phyloP scores from a whole-genome alignment of 345 rosid genomes.

The Litchi chinensis region DNA sequence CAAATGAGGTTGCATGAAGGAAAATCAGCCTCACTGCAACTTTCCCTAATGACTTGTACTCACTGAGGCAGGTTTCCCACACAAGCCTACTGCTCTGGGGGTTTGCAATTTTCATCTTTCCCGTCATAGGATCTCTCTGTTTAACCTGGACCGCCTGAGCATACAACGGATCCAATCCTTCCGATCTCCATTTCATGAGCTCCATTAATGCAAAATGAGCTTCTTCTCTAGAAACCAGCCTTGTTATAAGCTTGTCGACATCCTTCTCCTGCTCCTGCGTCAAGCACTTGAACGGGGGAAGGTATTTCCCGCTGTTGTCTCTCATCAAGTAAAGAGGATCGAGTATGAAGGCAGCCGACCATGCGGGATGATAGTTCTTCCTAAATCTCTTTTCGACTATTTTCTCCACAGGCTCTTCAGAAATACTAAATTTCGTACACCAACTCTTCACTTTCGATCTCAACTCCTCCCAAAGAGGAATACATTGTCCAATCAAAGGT shows the following conservation, averaged over 20 bases:
- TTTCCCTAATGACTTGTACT: constrained; percentile 54
- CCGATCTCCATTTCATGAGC: constrained; percentile 68
- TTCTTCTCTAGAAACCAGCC: constrained; percentile 54
- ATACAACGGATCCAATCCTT: constrained; percentile 60
- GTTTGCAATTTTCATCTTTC: constrained; percentile 61
- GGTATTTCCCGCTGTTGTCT: constrained; percentile 52
- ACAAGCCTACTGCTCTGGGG: constrained; percentile 64
- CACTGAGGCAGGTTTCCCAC: constrained; percentile 66
- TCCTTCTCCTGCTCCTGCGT: constrained; percentile 60
- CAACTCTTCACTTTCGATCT: constrained; percentile 55
- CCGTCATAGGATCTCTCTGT: constrained; percentile 52
- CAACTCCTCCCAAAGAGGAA: constrained; percentile 60
- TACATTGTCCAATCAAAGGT: constrained; percentile 57
- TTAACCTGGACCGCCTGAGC: constrained; percentile 68
- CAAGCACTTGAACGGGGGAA: constrained; percentile 61
- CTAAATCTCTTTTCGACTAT: constrained; percentile 55
- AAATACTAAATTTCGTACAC: constrained; percentile 47
- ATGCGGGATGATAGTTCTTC: constrained; percentile 62
- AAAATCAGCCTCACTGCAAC: constrained; percentile 59
- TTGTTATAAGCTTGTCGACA: constrained; percentile 53
- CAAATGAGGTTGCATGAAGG: constrained; percentile 56
- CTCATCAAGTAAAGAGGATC: constrained; percentile 51
- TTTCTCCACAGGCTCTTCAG: constrained; percentile 46
- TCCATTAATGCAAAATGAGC: constrained; percentile 59
- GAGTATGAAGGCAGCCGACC: constrained; percentile 64